Evolutionary conservation across 805 yeast species (phyloP).

Genomic region (Saccharomyces jurei): DNA sequence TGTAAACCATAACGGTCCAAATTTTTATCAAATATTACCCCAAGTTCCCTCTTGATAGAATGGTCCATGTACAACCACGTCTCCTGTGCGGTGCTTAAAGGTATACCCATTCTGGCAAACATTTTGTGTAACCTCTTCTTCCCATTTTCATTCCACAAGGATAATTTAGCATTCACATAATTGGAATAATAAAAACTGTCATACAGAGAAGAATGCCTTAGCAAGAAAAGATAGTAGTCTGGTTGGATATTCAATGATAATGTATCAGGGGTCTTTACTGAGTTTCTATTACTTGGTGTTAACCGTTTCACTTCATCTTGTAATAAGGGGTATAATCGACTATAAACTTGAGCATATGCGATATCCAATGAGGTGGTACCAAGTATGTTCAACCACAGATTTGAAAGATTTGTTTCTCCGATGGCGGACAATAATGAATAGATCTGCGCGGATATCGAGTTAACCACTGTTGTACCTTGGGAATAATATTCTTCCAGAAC

Average conservation of each 20-base stretch:
- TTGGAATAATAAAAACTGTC: constrained; percentile 88
- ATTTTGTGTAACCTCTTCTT: constrained; percentile 75
- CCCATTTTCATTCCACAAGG: constrained; percentile 89
- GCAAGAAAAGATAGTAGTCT: constrained; percentile 76
- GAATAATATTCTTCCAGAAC: constrained; percentile 67
- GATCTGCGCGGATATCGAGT: constrained; percentile 70
- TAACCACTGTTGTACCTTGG: constrained; percentile 70
- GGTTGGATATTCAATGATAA: constrained; percentile 56
- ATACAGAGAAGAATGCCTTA: constrained; percentile 90
- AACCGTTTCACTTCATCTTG: constrained; percentile 78
- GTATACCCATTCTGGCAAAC: constrained; percentile 95
- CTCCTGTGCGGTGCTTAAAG: constrained; percentile 81
- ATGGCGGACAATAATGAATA: constrained; percentile 73
- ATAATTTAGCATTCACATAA: constrained; percentile 78
- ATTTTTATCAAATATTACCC: constrained; percentile 59
- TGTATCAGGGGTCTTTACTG: constrained; percentile 33
- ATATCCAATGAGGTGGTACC: constrained; percentile 80
- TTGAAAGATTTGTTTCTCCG: constrained; percentile 66
- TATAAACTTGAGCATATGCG: constrained; percentile 67
- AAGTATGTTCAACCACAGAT: constrained; percentile 79
- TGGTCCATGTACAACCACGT: constrained; percentile 88
- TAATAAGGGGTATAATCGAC: constrained; percentile 60
- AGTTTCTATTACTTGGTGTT: constrained; percentile 33
- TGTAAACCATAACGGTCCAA: constrained; percentile 72
- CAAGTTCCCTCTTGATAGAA: constrained; percentile 63